These are phyloP conservation scores for Schizophyllum amplum DNA, from an alignment of 1,284 basidiomycete species.

Conservation along the genomic window DNA sequence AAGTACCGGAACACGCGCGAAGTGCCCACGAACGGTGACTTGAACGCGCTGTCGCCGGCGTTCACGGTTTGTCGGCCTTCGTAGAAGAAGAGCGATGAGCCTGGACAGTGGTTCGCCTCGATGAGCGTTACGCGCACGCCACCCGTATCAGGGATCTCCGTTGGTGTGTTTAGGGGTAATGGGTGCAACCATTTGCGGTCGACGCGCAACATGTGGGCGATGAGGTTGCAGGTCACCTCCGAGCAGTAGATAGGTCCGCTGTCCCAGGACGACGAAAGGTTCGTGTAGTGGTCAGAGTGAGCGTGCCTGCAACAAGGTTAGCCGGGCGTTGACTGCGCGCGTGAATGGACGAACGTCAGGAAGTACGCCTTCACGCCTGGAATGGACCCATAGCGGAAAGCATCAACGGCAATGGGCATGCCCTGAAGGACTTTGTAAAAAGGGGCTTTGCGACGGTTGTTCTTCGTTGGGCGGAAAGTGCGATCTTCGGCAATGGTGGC, in stretches of 20 bases:
- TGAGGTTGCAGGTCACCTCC: conserved; percentile 82
- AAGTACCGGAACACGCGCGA: conserved; percentile 76
- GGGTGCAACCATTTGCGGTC: conserved; percentile 83
- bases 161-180: conserved; percentile 74
- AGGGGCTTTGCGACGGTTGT: conserved; percentile 67
- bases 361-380: conserved; percentile 86
- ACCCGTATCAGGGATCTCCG: conserved; percentile 71
- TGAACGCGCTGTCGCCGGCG: conserved; percentile 75
- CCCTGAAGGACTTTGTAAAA: conserved; percentile 97
- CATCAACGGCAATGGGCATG: conserved; percentile 96
- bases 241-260: conserved; percentile 95
- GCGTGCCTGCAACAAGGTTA: conserved; percentile 57
- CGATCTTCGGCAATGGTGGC: conserved; percentile 50
- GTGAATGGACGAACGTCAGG: conserved; percentile 51
- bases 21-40: conserved; percentile 65
- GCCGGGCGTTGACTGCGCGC: neutral
- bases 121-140: conserved; percentile 89
- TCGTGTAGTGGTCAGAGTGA: conserved; percentile 93
- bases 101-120: conserved; percentile 98
- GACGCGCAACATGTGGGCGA: conserved; percentile 84
- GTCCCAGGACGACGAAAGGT: conserved; percentile 80
- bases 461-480: conserved; percentile 36
- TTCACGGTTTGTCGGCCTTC: conserved; percentile 86
- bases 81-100: conserved; percentile 90
- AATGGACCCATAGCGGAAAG: conserved; percentile 89